Evolutionary conservation across 768 basidiomycete genomes (phyloP), one percentile per base, ranked within the genome.

Genomic region (Suillus paluster): DNA sequence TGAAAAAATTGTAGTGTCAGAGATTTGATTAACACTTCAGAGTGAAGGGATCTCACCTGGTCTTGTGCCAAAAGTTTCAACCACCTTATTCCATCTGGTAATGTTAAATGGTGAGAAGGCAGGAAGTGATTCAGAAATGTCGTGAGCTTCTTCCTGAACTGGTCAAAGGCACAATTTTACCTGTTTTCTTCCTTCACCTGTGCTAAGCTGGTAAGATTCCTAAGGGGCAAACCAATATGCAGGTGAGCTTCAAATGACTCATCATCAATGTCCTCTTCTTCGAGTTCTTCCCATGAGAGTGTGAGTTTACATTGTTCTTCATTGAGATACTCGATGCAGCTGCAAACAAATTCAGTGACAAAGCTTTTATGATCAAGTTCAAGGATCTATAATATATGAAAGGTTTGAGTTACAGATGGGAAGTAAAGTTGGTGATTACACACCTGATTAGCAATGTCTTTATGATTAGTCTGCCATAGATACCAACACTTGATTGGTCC

Each of bases 71-170:
- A 23, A 38, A 56, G 34, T 42, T 23, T 56, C 41, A 56, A 23
- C 55, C 34, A 39, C 5, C 0, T 23, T 56, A 4, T 56, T 38
- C 55, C 55, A 0, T 25, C 55, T 3, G 36, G 55, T 4, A 56
- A 21, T 21, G 55, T 34, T 56, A 56, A n/a, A 36, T 56, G 5
- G 55, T 56, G 34, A n/a, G 48, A 49, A 25, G 41, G 60, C 3
- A 62, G 44, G 44, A 57, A 42, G 15, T 27, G 25, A 10, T 62
- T 62, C 1, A 62, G 30, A 46, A 58, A 62, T 7, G 36, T 19
- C 1, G 30, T 25, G n/a, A 62, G 61, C 23, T 62, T 62, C 41
- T 58, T 46, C 25, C 34, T 3, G 38, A 62, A 62, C 15, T 41
- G 23, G n/a, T 59, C 4, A 48, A 62, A 62, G 34, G 61, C 56